Evolutionary conservation across 257 asterid genomes (phyloP).

Genomic region (Buddleja alternifolia): DNA sequence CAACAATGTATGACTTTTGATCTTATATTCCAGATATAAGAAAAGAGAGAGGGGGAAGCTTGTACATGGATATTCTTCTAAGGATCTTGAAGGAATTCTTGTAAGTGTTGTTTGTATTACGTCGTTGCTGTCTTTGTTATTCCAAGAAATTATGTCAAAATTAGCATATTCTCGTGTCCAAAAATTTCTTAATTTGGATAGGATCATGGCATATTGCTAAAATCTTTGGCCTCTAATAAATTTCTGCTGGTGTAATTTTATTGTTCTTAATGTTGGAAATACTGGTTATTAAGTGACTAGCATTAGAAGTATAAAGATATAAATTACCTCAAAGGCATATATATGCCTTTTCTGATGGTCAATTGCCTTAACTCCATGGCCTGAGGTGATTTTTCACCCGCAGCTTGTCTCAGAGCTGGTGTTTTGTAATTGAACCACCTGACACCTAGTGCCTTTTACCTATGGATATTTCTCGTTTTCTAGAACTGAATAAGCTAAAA

Average conservation of each 20-base stretch:
- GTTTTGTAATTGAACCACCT: background rate
- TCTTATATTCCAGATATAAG: constrained; percentile 62
- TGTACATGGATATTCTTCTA: constrained; percentile 70
- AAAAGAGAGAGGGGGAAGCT: constrained; percentile 89
- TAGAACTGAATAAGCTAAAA: background rate
- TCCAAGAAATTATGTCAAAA: background rate
- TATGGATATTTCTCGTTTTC: background rate
- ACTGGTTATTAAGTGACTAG: background rate
- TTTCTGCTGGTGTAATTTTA: background rate
- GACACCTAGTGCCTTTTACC: background rate
- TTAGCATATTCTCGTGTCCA: background rate
- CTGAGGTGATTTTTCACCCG: too few relatives aligned
- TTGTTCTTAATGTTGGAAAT: background rate
- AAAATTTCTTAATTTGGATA: constrained; percentile 6
- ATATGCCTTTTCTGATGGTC: background rate
- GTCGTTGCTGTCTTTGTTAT: constrained; percentile 2
- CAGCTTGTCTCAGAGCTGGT: background rate
- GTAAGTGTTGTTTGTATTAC: constrained; percentile 46
- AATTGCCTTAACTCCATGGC: background rate
- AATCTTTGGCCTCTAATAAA: background rate
- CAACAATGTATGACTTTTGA: background rate
- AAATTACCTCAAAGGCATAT: background rate
- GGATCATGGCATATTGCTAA: constrained; percentile 8
- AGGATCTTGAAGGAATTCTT: constrained; percentile 96
- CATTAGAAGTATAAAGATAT: background rate